Evolutionary conservation across 805 yeast genomes (phyloP).

Genomic region (Pichia occidentalis): DNA sequence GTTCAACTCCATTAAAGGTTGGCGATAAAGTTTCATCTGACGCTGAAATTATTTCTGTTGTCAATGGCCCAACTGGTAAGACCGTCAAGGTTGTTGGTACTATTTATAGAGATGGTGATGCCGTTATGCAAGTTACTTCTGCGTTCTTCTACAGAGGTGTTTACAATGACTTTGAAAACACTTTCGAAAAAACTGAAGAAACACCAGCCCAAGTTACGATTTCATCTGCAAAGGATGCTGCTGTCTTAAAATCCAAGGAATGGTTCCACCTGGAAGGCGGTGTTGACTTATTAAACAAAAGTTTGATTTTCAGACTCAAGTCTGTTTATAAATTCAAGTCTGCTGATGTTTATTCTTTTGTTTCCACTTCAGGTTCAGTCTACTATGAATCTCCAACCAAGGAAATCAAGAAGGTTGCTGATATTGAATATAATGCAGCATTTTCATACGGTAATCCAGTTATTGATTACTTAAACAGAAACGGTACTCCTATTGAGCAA

Average conservation of each 20-base stretch:
- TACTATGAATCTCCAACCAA: conserved; percentile 86
- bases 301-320: conserved; percentile 82
- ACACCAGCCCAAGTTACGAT: conserved; percentile 77
- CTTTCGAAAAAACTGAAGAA: conserved; percentile 83
- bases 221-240: conserved; percentile 77
- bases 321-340: conserved; percentile 78
- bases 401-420: conserved; percentile 78
- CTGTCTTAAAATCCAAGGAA: conserved; percentile 90
- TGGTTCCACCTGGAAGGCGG: conserved; percentile 87
- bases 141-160: conserved; percentile 95
- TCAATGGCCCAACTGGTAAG: conserved; percentile 90
- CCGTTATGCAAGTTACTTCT: conserved; percentile 91
- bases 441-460: conserved; percentile 97
- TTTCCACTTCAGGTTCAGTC: conserved; percentile 78
- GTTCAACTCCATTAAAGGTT: conserved; percentile 80
- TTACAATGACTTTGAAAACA: conserved; percentile 81
- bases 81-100: conserved; percentile 93
- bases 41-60: conserved; percentile 82
- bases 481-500: conserved; percentile 91
- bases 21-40: conserved; percentile 79
- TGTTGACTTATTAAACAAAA: conserved; percentile 67
- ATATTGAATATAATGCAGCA: conserved; percentile 82
- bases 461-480: conserved; percentile 83
- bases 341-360: conserved; percentile 68
- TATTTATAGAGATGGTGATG: conserved; percentile 62